phyloP scores from a whole-genome alignment of 2,329 filamentous ascomycete species.

The Cadophora luteo-olivacea region DNA sequence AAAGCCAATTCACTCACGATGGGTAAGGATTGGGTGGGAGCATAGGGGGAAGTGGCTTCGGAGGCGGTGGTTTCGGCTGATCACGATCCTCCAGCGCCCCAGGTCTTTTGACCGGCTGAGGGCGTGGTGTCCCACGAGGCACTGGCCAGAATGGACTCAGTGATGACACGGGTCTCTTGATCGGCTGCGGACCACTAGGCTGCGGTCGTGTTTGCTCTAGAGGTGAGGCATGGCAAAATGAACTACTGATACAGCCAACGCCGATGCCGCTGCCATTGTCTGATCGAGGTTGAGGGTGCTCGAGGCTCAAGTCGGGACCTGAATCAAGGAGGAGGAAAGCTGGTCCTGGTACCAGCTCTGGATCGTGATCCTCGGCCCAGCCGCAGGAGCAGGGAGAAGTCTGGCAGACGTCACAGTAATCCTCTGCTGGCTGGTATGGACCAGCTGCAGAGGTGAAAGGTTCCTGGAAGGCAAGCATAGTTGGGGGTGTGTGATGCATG shows the following conservation, averaged over 20 bases:
- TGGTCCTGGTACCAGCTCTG: no score
- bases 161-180: no score
- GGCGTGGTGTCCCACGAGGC: no score
- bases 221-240: no score
- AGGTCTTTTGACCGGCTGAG: no score
- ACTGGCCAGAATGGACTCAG: background rate
- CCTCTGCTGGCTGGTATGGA: background rate
- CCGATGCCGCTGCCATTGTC: background rate
- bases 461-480: background rate
- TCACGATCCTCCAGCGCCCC: background rate
- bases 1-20: no score
- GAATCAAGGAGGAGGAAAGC: no score
- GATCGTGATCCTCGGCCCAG: background rate
- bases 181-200: no score
- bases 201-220: no score
- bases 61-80: background rate
- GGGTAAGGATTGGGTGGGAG: background rate
- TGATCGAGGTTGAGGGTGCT: background rate
- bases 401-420: background rate
- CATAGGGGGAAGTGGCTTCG: background rate
- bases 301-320: no score
- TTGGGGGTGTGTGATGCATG: background rate
- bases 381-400: background rate
- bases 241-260: background rate
- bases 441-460: background rate